phyloP scores from a whole-genome alignment of 768 basidiomycete species.

The Termitomyces sp. region DNA sequence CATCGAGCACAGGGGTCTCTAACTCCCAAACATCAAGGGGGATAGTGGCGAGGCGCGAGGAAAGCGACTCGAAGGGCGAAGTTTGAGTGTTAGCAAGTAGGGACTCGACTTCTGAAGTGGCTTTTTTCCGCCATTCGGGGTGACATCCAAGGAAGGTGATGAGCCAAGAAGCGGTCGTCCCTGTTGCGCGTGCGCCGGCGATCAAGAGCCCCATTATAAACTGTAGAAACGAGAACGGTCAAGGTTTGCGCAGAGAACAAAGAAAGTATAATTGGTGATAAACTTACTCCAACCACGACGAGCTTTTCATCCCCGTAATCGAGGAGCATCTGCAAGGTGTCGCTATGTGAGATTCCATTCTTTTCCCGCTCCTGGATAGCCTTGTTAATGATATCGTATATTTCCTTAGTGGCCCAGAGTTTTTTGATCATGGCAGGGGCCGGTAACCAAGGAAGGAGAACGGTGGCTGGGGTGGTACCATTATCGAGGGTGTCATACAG shows the following conservation, averaged over 20 bases:
- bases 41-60: slow-evolving; percentile 47
- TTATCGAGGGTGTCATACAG: slow-evolving; percentile 66
- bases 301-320: slow-evolving; percentile 65
- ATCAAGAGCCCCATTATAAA: slow-evolving; percentile 80
- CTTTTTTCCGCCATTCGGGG: slow-evolving; percentile 58
- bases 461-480: slow-evolving; percentile 65
- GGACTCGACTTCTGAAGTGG: slow-evolving; percentile 50
- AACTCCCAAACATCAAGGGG: slow-evolving; percentile 68
- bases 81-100: slow-evolving; percentile 38
- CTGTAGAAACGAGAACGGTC: slow-evolving; percentile 25
- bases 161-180: slow-evolving; percentile 75
- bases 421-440: slow-evolving; percentile 67
- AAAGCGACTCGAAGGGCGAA: slow-evolving; percentile 25
- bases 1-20: slow-evolving; percentile 64
- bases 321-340: slow-evolving; percentile 70
- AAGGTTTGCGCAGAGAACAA: not conserved
- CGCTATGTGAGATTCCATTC: slow-evolving; percentile 52
- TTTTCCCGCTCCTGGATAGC: slow-evolving; percentile 53
- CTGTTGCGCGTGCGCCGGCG: slow-evolving; percentile 77
- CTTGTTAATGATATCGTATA: slow-evolving; percentile 61
- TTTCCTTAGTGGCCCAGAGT: slow-evolving; percentile 65
- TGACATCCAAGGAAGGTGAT: slow-evolving; percentile 67
- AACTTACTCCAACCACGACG: slow-evolving; percentile 62
- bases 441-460: slow-evolving; percentile 75
- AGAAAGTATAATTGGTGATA: slow-evolving; percentile 2